Conservation (phyloP, 2,329 filamentous ascomycete genomes). For the Fusarium armeniacum region DNA sequence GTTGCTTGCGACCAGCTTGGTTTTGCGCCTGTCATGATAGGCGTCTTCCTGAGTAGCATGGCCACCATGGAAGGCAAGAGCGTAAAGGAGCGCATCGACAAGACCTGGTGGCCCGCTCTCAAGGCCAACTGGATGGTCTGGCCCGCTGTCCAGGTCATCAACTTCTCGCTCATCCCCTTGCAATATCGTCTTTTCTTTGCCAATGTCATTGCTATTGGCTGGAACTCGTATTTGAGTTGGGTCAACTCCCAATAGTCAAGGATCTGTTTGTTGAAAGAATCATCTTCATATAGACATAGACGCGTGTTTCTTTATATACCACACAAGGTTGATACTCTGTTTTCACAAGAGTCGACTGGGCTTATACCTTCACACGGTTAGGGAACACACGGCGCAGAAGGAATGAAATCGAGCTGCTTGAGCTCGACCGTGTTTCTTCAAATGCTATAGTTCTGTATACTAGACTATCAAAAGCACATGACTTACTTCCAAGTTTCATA, state of each 20-base stretch:
- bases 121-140: conserved; percentile 89
- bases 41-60: conserved; percentile 86
- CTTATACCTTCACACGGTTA: conserved; percentile 16
- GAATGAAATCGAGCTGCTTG: conserved; percentile 15
- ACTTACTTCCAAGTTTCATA: conserved; percentile 17
- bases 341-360: conserved; percentile 3
- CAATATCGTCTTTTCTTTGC: conserved; percentile 88
- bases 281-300: conserved; percentile 41
- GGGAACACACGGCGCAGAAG: conserved; percentile 26
- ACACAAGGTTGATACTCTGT: conserved; percentile 11
- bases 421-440: conserved; percentile 28
- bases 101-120: conserved; percentile 79
- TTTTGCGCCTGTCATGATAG: conserved; percentile 88
- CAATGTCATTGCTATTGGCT: conserved; percentile 80
- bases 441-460: conserved; percentile 31
- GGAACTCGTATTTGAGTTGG: conserved; percentile 75
- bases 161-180: conserved; percentile 89
- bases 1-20: conserved; percentile 84
- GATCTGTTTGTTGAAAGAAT: not conserved
- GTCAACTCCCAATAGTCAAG: conserved; percentile 64
- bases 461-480: conserved; percentile 24
- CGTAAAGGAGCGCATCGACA: conserved; percentile 75
- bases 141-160: conserved; percentile 86
- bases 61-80: conserved; percentile 79
- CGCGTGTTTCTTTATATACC: conserved; percentile 24